These are phyloP conservation scores for Spathaspora boniae DNA, from an alignment of 805 yeast species.

Conservation along the genomic window DNA sequence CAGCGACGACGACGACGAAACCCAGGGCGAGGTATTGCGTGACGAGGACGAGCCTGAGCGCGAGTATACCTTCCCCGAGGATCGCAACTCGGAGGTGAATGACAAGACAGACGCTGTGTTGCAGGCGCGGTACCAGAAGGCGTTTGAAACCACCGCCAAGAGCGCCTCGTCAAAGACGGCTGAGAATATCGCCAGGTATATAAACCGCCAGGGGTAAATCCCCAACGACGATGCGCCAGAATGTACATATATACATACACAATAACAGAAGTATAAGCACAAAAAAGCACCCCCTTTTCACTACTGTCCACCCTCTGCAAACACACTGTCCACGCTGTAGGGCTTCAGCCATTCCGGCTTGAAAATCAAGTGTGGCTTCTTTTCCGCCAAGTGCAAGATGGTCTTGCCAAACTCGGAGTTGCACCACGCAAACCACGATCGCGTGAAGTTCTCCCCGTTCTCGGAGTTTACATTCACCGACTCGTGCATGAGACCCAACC, in stretches of 20 bases:
- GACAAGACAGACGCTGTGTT: conserved; percentile 46
- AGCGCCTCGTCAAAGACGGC: conserved; percentile 64
- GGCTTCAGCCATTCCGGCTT: conserved; percentile 34
- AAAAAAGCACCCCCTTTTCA: no score
- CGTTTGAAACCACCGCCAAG: conserved; percentile 62
- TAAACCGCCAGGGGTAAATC: conserved; percentile 37
- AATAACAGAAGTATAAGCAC: background rate
- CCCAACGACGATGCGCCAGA: no score
- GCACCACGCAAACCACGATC: conserved; percentile 96
- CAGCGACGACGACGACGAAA: conserved; percentile 46
- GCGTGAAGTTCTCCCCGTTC: conserved; percentile 50
- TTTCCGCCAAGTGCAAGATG: conserved; percentile 66
- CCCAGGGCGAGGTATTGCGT: conserved; percentile 45
- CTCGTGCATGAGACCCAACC: conserved; percentile 83
- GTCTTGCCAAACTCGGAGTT: conserved; percentile 89
- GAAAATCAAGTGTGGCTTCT: conserved; percentile 72
- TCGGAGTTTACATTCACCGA: conserved; percentile 61
- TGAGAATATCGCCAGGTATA: conserved; percentile 67
- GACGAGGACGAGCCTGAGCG: conserved; percentile 48
- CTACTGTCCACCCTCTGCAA: no score
- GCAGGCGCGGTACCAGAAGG: conserved; percentile 69
- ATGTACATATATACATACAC: conserved; percentile 2
- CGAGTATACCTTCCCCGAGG: conserved; percentile 70
- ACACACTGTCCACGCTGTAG: conserved; percentile 28
- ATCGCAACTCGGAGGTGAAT: conserved; percentile 57